phyloP scores from a whole-genome alignment of 345 rosid genomes.

The Rhizophora mangle region DNA sequence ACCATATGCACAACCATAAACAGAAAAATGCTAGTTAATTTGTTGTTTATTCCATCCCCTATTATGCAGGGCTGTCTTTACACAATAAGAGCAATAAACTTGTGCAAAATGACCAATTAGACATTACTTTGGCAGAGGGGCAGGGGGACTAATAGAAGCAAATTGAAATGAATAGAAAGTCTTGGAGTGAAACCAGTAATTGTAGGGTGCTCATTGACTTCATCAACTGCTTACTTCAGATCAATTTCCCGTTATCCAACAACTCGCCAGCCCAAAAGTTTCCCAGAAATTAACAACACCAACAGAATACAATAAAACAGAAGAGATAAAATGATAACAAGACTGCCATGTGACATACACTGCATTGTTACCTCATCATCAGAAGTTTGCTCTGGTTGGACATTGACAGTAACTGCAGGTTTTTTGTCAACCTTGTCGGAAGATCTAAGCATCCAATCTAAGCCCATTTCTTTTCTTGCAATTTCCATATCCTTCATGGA shows the following conservation, averaged over 20 bases:
- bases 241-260: neutral
- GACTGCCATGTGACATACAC: too few relatives aligned
- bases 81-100: neutral
- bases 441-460: conserved; percentile 89
- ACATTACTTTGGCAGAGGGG: neutral
- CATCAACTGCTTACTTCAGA: neutral
- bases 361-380: conserved; percentile 48
- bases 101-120: neutral
- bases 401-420: conserved; percentile 33
- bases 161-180: too few relatives aligned
- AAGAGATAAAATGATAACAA: neutral
- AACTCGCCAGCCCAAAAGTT: neutral
- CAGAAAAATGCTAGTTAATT: too few relatives aligned
- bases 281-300: neutral
- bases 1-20: neutral
- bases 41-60: too few relatives aligned
- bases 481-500: conserved; percentile 38
- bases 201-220: neutral
- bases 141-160: too few relatives aligned
- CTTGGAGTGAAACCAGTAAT: neutral
- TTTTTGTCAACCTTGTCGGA: conserved; percentile 35
- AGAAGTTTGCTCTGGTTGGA: conserved; percentile 37
- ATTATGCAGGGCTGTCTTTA: too few relatives aligned
- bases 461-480: conserved; percentile 65
- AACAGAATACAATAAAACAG: neutral